Conservation (phyloP, 805 yeast genomes). For the Wickerhamomyces bovis region DNA sequence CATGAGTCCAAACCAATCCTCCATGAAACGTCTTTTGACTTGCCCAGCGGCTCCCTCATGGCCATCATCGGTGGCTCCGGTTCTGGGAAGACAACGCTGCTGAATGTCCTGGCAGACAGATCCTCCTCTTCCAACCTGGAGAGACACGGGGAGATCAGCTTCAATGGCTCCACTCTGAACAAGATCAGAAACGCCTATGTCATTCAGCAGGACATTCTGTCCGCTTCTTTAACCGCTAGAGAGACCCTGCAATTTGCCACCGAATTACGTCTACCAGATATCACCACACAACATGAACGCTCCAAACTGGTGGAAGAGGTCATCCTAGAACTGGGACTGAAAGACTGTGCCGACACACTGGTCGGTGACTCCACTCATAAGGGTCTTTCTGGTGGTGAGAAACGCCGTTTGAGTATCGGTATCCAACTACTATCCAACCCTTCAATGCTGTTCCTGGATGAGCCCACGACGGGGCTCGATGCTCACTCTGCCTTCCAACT, state of each 20-base stretch:
- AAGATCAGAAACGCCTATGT: conserved; percentile 48
- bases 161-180: conserved; percentile 22
- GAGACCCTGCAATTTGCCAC: conserved; percentile 74
- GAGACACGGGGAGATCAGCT: conserved; percentile 37
- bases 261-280: conserved; percentile 56
- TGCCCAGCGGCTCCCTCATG: conserved; percentile 59
- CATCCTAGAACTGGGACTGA: conserved; percentile 61
- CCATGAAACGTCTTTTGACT: conserved; percentile 46
- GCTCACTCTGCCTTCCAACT: conserved; percentile 69
- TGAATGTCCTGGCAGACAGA: conserved; percentile 60
- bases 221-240: conserved; percentile 64
- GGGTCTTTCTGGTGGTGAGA: conserved; percentile 83
- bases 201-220: conserved; percentile 68
- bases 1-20: conserved; percentile 7
- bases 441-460: conserved; percentile 71
- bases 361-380: conserved; percentile 51
- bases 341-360: conserved; percentile 56
- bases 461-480: conserved; percentile 86
- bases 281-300: conserved; percentile 38
- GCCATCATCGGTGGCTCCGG: conserved; percentile 91
- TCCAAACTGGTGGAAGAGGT: conserved; percentile 50
- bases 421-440: conserved; percentile 79
- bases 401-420: conserved; percentile 71
- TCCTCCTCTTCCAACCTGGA: conserved; percentile 33
- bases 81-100: conserved; percentile 77